Percentiles rank a stretch among this genome's conserved stretches.
These are phyloP conservation scores for Fabrea salina DNA, from an alignment of 169 alveolate genomes.

Conservation along the genomic window DNA sequence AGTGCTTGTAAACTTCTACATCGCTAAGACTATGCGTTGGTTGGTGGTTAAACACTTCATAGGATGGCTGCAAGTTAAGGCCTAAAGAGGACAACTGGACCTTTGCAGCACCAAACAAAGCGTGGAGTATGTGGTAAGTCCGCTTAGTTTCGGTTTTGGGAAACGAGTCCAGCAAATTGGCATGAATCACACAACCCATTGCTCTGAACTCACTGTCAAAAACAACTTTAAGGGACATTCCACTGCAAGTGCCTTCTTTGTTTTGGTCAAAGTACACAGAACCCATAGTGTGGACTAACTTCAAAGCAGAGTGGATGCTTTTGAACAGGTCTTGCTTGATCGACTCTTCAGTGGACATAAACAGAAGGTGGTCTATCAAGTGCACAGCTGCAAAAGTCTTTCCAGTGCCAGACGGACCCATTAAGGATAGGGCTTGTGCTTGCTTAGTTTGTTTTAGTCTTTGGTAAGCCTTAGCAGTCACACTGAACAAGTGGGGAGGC, in stretches of 20 bases:
- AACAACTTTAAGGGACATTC: background rate
- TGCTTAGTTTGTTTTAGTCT: conserved; percentile 13
- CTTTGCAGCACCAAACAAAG: background rate
- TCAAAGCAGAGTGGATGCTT: background rate
- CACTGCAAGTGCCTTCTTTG: conserved; percentile 17
- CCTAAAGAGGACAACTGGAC: conserved; percentile 1
- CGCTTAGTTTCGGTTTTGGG: background rate
- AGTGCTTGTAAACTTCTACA: background rate
- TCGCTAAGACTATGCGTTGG: background rate
- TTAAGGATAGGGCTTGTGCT: background rate
- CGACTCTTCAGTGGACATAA: background rate
- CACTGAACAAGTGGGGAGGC: conserved; percentile 17
- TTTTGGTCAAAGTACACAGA: background rate
- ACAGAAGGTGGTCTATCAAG: conserved; percentile 4
- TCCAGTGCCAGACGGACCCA: conserved; percentile 18
- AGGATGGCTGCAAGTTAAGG: background rate
- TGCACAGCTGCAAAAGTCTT: conserved; percentile 25
- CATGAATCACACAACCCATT: background rate
- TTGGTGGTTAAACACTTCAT: background rate
- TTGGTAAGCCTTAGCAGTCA: conserved; percentile 2
- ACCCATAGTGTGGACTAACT: conserved; percentile 26
- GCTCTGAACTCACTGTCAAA: background rate
- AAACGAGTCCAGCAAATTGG: conserved; percentile 16
- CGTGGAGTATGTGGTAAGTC: conserved; percentile 25
- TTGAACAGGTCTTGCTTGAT: background rate